Evolutionary conservation across 768 basidiomycete species (phyloP).

Genomic region (Boletus patriciae): DNA sequence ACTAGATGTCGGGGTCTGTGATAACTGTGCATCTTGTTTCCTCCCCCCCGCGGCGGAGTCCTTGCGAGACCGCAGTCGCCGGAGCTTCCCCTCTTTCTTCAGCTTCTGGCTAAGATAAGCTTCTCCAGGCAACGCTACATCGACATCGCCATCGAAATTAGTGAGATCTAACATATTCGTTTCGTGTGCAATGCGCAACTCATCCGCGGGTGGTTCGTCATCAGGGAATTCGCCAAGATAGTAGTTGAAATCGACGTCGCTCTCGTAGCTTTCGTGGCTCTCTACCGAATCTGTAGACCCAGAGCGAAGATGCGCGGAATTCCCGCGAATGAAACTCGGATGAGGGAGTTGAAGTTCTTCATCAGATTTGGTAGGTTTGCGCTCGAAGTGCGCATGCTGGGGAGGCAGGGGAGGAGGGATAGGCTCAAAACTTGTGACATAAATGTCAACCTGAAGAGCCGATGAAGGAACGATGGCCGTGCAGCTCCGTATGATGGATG

Average conservation of each 20-base stretch:
- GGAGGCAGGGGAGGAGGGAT: conserved; percentile 10
- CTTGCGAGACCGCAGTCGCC: conserved; percentile 48
- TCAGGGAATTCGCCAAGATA: conserved; percentile 40
- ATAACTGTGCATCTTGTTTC: conserved; percentile 13
- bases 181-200: conserved; percentile 42
- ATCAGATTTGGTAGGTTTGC: neutral
- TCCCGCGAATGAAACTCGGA: conserved; percentile 27
- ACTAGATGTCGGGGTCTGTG: neutral
- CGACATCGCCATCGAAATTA: conserved; percentile 77
- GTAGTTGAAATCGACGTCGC: conserved; percentile 44
- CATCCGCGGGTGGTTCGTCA: conserved; percentile 28
- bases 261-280: conserved; percentile 33
- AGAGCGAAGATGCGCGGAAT: conserved; percentile 6
- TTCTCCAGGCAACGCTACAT: conserved; percentile 58
- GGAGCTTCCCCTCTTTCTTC: conserved; percentile 60
- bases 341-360: conserved; percentile 40
- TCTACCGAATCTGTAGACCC: conserved; percentile 30
- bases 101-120: conserved; percentile 49
- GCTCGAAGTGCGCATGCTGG: conserved; percentile 17
- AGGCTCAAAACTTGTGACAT: conserved; percentile 60
- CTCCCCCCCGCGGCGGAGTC: conserved; percentile 7
- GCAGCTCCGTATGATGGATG: conserved; percentile 62
- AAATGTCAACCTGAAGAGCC: conserved; percentile 66
- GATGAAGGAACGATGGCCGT: conserved; percentile 49
- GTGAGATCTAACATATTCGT: conserved; percentile 63